These are phyloP conservation scores for Macrocybe sp. DNA, from an alignment of 1,284 basidiomycete species.

Conservation along the genomic window DNA sequence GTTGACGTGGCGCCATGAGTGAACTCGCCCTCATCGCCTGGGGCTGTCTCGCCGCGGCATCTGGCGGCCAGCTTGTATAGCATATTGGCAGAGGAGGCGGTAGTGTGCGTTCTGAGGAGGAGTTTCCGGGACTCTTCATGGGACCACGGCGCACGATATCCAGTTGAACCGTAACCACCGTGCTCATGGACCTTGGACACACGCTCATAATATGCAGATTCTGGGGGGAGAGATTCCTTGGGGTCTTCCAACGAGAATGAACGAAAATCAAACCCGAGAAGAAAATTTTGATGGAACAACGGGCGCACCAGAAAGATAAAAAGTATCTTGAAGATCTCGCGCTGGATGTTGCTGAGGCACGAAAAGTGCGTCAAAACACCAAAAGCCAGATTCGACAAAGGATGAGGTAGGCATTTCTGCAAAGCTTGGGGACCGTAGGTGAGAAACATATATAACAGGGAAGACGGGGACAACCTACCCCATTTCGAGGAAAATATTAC, in stretches of 20 bases:
- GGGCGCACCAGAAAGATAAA: constrained; percentile 85
- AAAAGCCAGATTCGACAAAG: constrained; percentile 98
- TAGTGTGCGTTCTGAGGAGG: constrained; percentile 95
- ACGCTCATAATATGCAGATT: constrained; percentile 85
- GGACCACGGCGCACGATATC: constrained; percentile 97
- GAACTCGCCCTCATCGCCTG: constrained; percentile 35
- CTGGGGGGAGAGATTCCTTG: constrained; percentile 70
- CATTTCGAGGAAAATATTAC: constrained; percentile 99
- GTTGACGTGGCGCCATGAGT: constrained; percentile 35
- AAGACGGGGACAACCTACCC: constrained; percentile 52
- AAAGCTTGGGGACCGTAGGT: constrained; percentile 46
- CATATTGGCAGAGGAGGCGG: constrained; percentile 93
- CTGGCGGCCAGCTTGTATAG: constrained; percentile 86
- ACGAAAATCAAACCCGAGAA: constrained; percentile 2
- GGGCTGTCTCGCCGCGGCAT: constrained; percentile 60
- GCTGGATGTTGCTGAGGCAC: constrained; percentile 99
- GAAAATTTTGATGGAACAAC: not conserved
- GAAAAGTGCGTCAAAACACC: constrained; percentile 99
- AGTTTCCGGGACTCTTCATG: constrained; percentile 89
- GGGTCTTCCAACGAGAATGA: constrained; percentile 61
- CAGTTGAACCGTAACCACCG: constrained; percentile 93
- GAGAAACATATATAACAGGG: not conserved
- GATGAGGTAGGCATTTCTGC: constrained; percentile 99
- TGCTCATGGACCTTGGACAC: constrained; percentile 87
- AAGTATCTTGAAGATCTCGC: constrained; percentile 97